Evolutionary conservation across 352 stramenopile species (phyloP).

Genomic region (Phytophthora rubi): DNA sequence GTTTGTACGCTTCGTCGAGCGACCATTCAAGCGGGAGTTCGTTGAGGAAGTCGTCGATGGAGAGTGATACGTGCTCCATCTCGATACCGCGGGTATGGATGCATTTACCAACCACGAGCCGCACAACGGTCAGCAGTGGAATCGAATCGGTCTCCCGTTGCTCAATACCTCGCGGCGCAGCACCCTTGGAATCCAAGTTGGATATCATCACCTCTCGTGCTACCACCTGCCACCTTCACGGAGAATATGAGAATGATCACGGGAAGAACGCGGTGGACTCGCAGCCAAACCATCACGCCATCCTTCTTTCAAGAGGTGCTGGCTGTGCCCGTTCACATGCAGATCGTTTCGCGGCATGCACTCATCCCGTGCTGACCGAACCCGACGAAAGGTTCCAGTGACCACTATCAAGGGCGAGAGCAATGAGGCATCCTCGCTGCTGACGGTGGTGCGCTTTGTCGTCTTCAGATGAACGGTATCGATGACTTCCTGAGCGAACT

Average conservation of each 20-base stretch:
- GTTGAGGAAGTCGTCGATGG: slow-evolving; percentile 19
- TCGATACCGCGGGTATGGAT: slow-evolving; percentile 15
- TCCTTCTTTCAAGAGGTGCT: slow-evolving; percentile 6
- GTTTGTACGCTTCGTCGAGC: slow-evolving; percentile 20
- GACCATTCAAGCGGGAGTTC: slow-evolving; percentile 12
- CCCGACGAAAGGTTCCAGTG: not conserved
- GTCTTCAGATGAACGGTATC: not conserved
- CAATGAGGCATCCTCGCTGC: no score
- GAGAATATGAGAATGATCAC: slow-evolving; percentile 9
- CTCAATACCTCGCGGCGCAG: not conserved
- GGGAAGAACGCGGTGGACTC: not conserved
- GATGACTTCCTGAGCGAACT: slow-evolving; percentile 8
- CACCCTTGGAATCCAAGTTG: no score
- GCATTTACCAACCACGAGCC: slow-evolving; percentile 17
- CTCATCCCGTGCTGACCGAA: slow-evolving; percentile 14
- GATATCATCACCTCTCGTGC: not conserved
- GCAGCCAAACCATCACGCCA: not conserved
- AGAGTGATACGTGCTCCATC: slow-evolving; percentile 16
- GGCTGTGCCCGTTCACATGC: not conserved
- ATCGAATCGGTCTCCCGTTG: not conserved
- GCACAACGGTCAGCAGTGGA: slow-evolving; percentile 19
- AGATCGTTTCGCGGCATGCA: slow-evolving; percentile 10
- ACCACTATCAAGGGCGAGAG: no score
- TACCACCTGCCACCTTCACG: not conserved
- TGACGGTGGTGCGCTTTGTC: not conserved